Evolutionary conservation across 176 grass and related monocot genomes (phyloP).

Genomic region (Carex pumila): DNA sequence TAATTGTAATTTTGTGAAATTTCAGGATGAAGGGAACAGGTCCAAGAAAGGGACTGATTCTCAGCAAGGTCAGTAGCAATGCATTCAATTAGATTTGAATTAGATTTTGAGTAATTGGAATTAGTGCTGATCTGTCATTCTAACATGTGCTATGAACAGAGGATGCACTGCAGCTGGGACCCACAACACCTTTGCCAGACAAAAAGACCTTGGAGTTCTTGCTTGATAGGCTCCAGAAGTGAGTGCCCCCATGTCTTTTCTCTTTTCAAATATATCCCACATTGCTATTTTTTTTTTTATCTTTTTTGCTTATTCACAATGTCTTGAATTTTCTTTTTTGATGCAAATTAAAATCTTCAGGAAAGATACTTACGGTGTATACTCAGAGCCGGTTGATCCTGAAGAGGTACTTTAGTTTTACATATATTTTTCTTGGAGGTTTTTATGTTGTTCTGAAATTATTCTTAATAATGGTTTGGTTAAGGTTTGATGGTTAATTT

Average conservation of each 20-base stretch:
- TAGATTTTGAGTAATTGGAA: not conserved
- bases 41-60: slow-evolving; percentile 30
- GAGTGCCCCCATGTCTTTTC: slow-evolving; percentile 21
- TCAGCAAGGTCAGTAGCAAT: slow-evolving; percentile 32
- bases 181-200: slow-evolving; percentile 36
- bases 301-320: not conserved
- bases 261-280: not conserved
- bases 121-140: slow-evolving; percentile 7
- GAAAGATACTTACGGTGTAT: slow-evolving; percentile 43
- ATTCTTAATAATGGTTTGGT: not conserved
- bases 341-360: not conserved
- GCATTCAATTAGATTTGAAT: not conserved
- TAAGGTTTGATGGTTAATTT: not conserved
- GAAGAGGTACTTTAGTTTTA: slow-evolving; percentile 29
- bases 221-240: slow-evolving; percentile 54
- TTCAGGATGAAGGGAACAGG: slow-evolving; percentile 29
- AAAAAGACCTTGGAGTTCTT: slow-evolving; percentile 38
- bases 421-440: not conserved
- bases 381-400: slow-evolving; percentile 43
- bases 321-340: not conserved
- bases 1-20: slow-evolving; percentile 2
- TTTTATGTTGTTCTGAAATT: not conserved
- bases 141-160: slow-evolving; percentile 32
- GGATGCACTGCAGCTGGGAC: slow-evolving; percentile 16
- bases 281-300: not conserved